Base-by-base conservation (phyloP, 2,329 filamentous ascomycete genomes). In the Botrytis fabae region DNA sequence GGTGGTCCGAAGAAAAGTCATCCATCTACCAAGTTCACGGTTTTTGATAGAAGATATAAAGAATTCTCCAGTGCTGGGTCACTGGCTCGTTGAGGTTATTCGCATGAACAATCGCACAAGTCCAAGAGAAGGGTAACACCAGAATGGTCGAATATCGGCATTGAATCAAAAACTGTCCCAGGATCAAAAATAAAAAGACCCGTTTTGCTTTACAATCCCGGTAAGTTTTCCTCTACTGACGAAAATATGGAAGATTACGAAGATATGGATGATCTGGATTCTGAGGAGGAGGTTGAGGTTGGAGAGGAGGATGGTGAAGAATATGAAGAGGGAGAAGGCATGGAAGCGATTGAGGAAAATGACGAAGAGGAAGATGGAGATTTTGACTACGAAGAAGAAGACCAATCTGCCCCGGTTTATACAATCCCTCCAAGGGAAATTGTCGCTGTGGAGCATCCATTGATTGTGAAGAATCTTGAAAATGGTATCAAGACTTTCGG, bases 361-460 rank as follows among this genome's bases (percentile, higher is more conserved):
- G 63, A 51, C 16, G 66, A 51, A 40, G 66, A 54, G 44, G 65
- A 74, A 18, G 62, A 22, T 16, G 54, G 46, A 35, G 62, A 46
- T 46, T 54, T 60, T 57, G 70, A 71, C 38, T 69, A 69, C 25
- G 59, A 62, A 28, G 63, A 65, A 66, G 61, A 72, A 46, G 70
- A 71, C 14, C 28, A 42, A 59, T 72, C 70, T n/a, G 79, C 79
- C 59, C 85, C 86, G 0, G 85, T 84, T 79, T 87, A 87, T 78
- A 74, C 79, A 14, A 83, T 92, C 57, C 87, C 88, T 4, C 77
- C 81, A 54, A 83, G 85, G 74, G 83, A 85, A 69, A 83, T 92
- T 65, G 85, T 91, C 71, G 86, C 85, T 74, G 85, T 93, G 64
- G 91, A 93, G 79, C 90, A 92, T 81, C 91, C 91, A 70, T 89